Evolutionary conservation across 345 rosid genomes (phyloP), one percentile per base, ranked within the genome.

Genomic region (Eucalyptus leucophloia): DNA sequence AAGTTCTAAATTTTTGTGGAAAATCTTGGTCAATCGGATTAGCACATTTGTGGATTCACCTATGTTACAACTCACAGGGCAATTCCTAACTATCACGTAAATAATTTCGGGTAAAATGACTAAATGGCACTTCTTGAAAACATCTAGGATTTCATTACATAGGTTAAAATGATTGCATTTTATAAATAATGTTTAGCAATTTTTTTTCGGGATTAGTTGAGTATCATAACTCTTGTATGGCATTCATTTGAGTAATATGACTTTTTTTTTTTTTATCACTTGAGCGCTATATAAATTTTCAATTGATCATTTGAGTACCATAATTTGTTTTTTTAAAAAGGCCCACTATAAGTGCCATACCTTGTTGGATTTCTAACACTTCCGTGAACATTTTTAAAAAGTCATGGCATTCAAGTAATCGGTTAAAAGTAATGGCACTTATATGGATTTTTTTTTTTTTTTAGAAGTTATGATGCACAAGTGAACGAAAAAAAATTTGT

Each of bases 301-400:
- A 0, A 58, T 58, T 7, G n/a, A 12, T 12, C 4, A 5, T 15
- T 26, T 58, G 2, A 26, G 6, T 60, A 54, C 2, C 24, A 8
- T 54, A 53, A 26, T 28, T 60, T n/a, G n/a, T 45, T 47, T n/a
- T 5, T 49, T 49, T 2, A 5, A 28, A 60, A 28, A 60, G 14
- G 15, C 7, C 17, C 67, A 12, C 14, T 14, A 28, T 12, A 1
- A 28, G 8, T 6, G 32, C 32, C 67, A 6, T 28, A 14, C 16
- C 34, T 28, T 1, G 5, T 62, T 0, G 5, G 0, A 62, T 13
- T 62, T 62, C 18, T 16, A 0, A 62, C 34, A 62, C 18, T 62
- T 62, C 0, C 0, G 0, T 11, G 34, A 62, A 50, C 53, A 0
- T 12, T 13, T 30, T 30, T 30, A 30, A 3, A 2, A 62, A 12